Evolutionary conservation across 2,329 filamentous ascomycete species (phyloP).

Genomic region (Sphaerulina vaccinii): DNA sequence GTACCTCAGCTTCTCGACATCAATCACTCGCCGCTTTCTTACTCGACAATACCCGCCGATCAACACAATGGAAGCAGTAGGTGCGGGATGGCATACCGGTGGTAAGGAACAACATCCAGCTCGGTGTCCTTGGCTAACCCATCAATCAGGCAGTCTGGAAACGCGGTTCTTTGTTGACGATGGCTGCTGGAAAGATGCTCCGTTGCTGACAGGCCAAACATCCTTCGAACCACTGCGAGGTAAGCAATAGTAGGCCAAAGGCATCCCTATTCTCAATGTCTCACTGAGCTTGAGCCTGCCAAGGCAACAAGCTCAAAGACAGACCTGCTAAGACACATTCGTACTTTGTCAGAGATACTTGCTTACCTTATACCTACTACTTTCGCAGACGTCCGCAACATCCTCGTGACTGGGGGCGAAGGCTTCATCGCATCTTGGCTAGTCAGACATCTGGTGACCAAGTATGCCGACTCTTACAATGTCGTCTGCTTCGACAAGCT

Average conservation of each 20-base stretch:
- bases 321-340: no score
- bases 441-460: slow-evolving; percentile 72
- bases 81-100: slow-evolving; percentile 21
- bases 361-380: no score
- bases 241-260: no score
- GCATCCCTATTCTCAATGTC: no score
- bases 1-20: not conserved
- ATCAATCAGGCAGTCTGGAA: slow-evolving; percentile 37
- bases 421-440: slow-evolving; percentile 88
- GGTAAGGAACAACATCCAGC: slow-evolving; percentile 12
- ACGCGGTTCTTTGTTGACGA: slow-evolving; percentile 51
- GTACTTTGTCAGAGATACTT: no score
- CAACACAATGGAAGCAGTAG: slow-evolving; percentile 17
- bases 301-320: no score
- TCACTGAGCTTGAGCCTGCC: no score
- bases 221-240: slow-evolving; percentile 67
- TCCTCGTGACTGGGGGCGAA: slow-evolving; percentile 79
- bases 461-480: slow-evolving; percentile 72
- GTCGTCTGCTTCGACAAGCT: slow-evolving; percentile 82
- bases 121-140: not conserved
- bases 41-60: not conserved
- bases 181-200: slow-evolving; percentile 70
- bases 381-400: slow-evolving; percentile 73
- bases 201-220: slow-evolving; percentile 66
- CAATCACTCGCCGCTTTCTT: not conserved